These are phyloP conservation scores for Pyrenophora tritici-repentis DNA, from an alignment of 2,329 filamentous ascomycete species.

Conservation along the genomic window DNA sequence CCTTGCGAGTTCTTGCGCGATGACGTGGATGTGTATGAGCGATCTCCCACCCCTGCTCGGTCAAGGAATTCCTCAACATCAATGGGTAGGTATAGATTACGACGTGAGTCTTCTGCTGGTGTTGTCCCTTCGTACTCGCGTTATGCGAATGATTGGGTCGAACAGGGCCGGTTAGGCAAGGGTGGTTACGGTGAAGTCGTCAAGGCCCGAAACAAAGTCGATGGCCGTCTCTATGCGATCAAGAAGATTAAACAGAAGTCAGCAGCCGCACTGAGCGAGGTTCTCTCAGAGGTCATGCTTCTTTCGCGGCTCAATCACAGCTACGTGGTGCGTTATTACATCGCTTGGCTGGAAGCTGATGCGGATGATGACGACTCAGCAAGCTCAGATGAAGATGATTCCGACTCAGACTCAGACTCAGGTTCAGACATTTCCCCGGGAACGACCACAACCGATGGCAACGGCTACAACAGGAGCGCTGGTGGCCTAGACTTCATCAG, in stretches of 20 bases:
- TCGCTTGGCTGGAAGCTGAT: slow-evolving; percentile 85
- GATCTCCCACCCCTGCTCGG: slow-evolving; percentile 39
- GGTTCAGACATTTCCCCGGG: slow-evolving; percentile 35
- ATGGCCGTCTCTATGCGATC: slow-evolving; percentile 91
- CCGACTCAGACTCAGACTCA: slow-evolving; percentile 33
- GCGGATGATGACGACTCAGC: slow-evolving; percentile 33
- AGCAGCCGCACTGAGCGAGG: slow-evolving; percentile 74
- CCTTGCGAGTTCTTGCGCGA: slow-evolving; percentile 62
- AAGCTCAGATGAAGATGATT: slow-evolving; percentile 12
- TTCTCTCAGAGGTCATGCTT: slow-evolving; percentile 82
- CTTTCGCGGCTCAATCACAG: slow-evolving; percentile 93
- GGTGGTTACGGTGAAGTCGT: slow-evolving; percentile 97
- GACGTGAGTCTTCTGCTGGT: slow-evolving; percentile 44
- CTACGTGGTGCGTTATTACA: slow-evolving; percentile 86
- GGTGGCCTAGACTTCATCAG: slow-evolving; percentile 89
- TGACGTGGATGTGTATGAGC: slow-evolving; percentile 52
- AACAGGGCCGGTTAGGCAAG: slow-evolving; percentile 85
- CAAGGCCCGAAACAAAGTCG: slow-evolving; percentile 90
- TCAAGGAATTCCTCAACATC: slow-evolving; percentile 47
- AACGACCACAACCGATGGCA: slow-evolving; percentile 33
- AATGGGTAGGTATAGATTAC: slow-evolving; percentile 37
- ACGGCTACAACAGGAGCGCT: slow-evolving; percentile 72
- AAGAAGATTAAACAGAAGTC: slow-evolving; percentile 93
- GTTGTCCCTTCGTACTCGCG: slow-evolving; percentile 62
- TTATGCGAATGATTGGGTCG: slow-evolving; percentile 87